Conservation (phyloP, 2,329 filamentous ascomycete species). For the Exophiala sp. region DNA sequence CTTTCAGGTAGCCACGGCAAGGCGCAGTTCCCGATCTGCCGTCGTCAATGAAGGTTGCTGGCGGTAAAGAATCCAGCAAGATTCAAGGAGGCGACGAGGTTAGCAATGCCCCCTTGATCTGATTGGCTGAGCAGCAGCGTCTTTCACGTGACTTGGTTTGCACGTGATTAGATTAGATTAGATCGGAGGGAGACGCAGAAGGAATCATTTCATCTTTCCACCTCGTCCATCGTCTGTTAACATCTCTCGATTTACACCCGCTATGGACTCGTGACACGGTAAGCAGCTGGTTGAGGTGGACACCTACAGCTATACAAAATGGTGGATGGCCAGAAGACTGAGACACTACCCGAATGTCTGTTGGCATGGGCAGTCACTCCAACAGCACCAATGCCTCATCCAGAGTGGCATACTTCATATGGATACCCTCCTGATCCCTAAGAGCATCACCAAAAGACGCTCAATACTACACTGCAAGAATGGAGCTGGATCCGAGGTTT, state of each 20-base stretch:
- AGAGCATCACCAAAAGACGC: neutral
- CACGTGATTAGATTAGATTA: no score
- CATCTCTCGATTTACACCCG: no score
- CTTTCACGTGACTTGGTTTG: neutral
- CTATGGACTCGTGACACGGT: no score
- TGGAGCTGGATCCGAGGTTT: neutral
- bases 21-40: constrained; percentile 16
- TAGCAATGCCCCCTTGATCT: constrained; percentile 12
- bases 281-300: no score
- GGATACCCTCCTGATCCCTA: neutral
- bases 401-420: neutral
- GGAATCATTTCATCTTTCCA: no score
- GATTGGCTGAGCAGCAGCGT: constrained; percentile 3
- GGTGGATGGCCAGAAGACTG: no score
- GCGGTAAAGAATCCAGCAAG: no score
- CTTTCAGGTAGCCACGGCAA: constrained; percentile 11
- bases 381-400: neutral
- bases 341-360: neutral
- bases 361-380: neutral
- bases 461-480: neutral
- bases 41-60: no score
- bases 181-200: no score
- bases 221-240: no score
- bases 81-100: constrained; percentile 1
- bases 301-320: no score